A percentile compares a stretch with the other conserved stretches of the same genome.
Evolutionary conservation across 352 stramenopile genomes (phyloP).

Genomic region (Phytophthora hibernalis): DNA sequence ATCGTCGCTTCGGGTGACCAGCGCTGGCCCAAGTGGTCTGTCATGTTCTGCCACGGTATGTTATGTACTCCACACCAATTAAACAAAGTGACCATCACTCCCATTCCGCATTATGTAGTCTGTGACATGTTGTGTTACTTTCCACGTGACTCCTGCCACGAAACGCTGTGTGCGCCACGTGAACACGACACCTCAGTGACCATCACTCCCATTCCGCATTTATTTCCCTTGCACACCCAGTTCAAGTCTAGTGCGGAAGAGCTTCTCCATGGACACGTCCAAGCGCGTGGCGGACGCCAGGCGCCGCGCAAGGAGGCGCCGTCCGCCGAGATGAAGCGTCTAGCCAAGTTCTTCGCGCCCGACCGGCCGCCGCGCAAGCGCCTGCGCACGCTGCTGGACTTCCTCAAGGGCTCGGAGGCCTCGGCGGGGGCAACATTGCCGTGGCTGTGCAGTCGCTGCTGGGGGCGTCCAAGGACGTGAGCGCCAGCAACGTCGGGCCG

Average conservation of each 20-base stretch:
- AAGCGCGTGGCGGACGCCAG: slow-evolving; percentile 50
- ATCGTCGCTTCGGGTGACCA: too few relatives aligned
- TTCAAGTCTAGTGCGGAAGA: slow-evolving; percentile 6
- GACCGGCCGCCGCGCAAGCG: slow-evolving; percentile 87
- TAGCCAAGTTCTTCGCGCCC: slow-evolving; percentile 88
- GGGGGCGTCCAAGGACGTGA: slow-evolving; percentile 56
- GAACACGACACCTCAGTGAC: not conserved
- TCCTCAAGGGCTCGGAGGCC: slow-evolving; percentile 68
- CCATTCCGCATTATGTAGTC: too few relatives aligned
- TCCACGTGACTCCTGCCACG: not conserved
- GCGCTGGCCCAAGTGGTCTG: too few relatives aligned
- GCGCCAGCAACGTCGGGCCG: slow-evolving; percentile 23
- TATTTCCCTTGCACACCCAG: slow-evolving; percentile 10
- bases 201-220: slow-evolving; percentile 2
- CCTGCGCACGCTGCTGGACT: slow-evolving; percentile 84
- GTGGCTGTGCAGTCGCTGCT: slow-evolving; percentile 77
- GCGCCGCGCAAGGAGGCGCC: slow-evolving; percentile 42
- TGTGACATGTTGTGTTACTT: too few relatives aligned
- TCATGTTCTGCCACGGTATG: too few relatives aligned
- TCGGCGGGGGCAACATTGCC: slow-evolving; percentile 64
- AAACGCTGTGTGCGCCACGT: slow-evolving; percentile 1
- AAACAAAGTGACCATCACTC: too few relatives aligned
- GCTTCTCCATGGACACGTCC: slow-evolving; percentile 45
- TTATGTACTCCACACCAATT: too few relatives aligned
- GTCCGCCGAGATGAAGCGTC: slow-evolving; percentile 71